Evolutionary conservation across 2,329 filamentous ascomycete genomes (phyloP).

Genomic region (Sclerotiophoma versabilis): DNA sequence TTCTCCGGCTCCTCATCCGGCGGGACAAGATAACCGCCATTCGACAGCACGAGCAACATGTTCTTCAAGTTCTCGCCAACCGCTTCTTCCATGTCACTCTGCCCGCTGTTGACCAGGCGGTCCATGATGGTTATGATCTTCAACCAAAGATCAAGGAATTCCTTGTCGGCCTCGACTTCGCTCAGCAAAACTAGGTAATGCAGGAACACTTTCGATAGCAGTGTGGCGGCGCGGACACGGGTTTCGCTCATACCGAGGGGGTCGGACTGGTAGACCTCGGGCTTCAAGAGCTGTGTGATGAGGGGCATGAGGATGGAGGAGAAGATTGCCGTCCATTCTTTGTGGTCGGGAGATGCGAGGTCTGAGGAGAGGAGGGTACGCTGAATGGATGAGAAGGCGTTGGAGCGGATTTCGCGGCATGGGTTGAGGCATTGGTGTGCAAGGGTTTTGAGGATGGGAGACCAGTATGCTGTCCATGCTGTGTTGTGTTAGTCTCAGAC

Average conservation of each 20-base stretch:
- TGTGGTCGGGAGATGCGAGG: conserved; percentile 80
- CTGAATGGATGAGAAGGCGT: conserved; percentile 86
- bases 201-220: conserved; percentile 94
- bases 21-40: conserved; percentile 80
- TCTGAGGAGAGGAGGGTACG: conserved; percentile 84
- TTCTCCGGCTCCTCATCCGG: conserved; percentile 62
- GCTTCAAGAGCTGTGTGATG: conserved; percentile 85
- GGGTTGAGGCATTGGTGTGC: conserved; percentile 93
- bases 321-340: conserved; percentile 96
- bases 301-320: conserved; percentile 91
- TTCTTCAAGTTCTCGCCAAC: conserved; percentile 97
- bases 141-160: conserved; percentile 90
- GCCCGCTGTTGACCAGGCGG: conserved; percentile 92
- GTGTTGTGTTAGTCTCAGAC: neutral
- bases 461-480: conserved; percentile 99
- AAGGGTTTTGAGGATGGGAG: conserved; percentile 88
- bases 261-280: conserved; percentile 92
- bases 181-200: conserved; percentile 88
- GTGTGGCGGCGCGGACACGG: conserved; percentile 84
- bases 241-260: conserved; percentile 95
- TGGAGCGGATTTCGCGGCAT: conserved; percentile 88
- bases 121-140: conserved; percentile 95
- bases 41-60: conserved; percentile 92
- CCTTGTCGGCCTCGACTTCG: conserved; percentile 85
- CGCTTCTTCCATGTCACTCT: conserved; percentile 93